Base-by-base conservation (phyloP, 2,329 filamentous ascomycete species). In the Alternaria burnsii region DNA sequence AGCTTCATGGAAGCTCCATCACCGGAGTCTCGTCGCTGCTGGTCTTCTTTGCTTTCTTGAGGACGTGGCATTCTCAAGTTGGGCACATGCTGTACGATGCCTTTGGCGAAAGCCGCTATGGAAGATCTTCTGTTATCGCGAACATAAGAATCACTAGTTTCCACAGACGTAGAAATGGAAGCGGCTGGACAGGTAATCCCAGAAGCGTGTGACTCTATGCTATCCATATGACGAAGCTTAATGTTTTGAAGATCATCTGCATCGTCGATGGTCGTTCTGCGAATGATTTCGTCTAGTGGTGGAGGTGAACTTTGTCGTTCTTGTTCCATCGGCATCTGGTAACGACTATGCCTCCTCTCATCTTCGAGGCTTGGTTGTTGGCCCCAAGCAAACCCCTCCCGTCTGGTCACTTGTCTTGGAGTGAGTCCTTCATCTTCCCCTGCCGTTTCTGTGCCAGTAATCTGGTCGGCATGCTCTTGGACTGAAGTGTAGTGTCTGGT, bases 341-440 rank as follows among this genome's bases (percentile, higher is more conserved):
- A 57, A 16, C 53, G 59, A 53, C 26, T 58, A 11, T 59, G 43
- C 26, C 32, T 61, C 26, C 22, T 56, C 18, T 53, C 44, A 4
- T 67, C 64, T 8, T 65, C 64, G 8, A 26, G 10, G 6, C 38
- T 32, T 22, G 59, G 18, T 38, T 44, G 63, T 34, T 54, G 32
- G 7, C 64, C 68, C 69, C 70, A 74, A 11, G 55, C 69, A n/a
- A 76, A 71, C 28, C 71, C 70, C 42, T 71, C 68, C 16, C 73
- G 70, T 54, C 74, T 64, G n/a, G 47, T 52, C 9, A 63, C 67
- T 16, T 62, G 58, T 20, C 62, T 65, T 8, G 70, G 68, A 12
- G 67, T 69, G 8, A 60, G 48, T 10, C 32, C 59, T 16, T 52
- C 43, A 26, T 60, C 56, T 7, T 58, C 55, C 2, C 46, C 40